phyloP scores from a whole-genome alignment of 2,329 filamentous ascomycete genomes.

The Aspergillus persii region DNA sequence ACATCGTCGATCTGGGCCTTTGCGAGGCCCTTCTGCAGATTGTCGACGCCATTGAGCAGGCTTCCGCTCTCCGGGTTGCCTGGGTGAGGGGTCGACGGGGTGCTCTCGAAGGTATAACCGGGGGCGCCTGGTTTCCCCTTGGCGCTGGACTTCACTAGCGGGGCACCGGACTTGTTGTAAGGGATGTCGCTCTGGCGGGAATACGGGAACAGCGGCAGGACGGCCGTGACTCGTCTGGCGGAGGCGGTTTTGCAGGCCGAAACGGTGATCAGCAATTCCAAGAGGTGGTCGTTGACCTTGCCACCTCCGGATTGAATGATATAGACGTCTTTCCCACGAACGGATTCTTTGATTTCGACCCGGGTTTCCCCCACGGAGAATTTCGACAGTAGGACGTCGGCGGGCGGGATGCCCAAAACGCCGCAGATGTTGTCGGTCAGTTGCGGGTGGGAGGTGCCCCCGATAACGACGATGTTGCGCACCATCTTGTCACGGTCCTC shows the following conservation, averaged over 20 bases:
- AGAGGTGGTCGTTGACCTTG: conserved; percentile 91
- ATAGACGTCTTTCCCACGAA: conserved; percentile 97
- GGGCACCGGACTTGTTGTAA: conserved; percentile 93
- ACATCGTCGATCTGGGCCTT: conserved; percentile 62
- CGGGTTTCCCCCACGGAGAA: conserved; percentile 94
- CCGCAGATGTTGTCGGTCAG: conserved; percentile 85
- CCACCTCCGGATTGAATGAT: conserved; percentile 94
- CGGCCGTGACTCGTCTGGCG: conserved; percentile 86
- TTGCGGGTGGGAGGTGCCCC: conserved; percentile 87
- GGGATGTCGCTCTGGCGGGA: conserved; percentile 93
- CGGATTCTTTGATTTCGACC: conserved; percentile 93
- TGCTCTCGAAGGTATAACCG: conserved; percentile 82
- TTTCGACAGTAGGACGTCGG: conserved; percentile 80
- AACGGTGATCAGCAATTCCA: conserved; percentile 96
- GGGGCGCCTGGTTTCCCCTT: conserved; percentile 44
- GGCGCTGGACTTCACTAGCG: conserved; percentile 67
- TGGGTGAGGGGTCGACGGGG: conserved; percentile 79
- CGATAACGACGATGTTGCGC: conserved; percentile 89
- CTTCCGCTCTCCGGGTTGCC: conserved; percentile 66
- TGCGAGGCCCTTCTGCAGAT: conserved; percentile 69
- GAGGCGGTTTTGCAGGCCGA: conserved; percentile 97
- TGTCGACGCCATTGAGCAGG: conserved; percentile 65
- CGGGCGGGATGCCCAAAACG: conserved; percentile 80
- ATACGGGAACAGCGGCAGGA: conserved; percentile 94
- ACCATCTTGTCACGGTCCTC: conserved; percentile 61